Evolutionary conservation across 129 eudicot genomes (phyloP).

Genomic region (Pittosporum tobira): DNA sequence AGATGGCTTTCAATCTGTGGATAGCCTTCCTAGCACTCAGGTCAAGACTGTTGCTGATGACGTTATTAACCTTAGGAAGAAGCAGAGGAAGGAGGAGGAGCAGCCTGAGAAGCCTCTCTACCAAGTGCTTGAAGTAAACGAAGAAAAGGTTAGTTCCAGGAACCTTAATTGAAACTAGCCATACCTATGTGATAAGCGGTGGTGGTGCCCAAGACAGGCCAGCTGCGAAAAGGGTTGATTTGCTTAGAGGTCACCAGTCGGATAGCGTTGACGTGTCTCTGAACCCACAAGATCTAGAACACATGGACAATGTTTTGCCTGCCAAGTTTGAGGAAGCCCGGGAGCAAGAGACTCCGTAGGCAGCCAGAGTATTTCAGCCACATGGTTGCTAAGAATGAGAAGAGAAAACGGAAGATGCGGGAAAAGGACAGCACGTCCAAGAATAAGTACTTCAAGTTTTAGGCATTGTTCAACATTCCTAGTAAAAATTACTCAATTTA

Average conservation of each 20-base stretch:
- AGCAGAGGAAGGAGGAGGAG: conserved; percentile 99
- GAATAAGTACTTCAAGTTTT: conserved; percentile 88
- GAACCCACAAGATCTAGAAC: conserved; percentile 87
- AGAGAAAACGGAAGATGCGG: conserved; percentile 81
- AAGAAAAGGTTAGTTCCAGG: conserved; percentile 92
- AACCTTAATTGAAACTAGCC: conserved; percentile 70
- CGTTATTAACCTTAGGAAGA: conserved; percentile 95
- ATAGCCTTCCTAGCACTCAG: conserved; percentile 93
- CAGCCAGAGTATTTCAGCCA: conserved; percentile 94
- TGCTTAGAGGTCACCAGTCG: conserved; percentile 84
- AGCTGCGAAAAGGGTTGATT: conserved; percentile 92
- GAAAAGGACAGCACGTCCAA: conserved; percentile 76
- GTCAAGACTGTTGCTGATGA: conserved; percentile 98
- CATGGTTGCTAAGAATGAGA: conserved; percentile 97
- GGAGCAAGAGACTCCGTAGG: conserved; percentile 85
- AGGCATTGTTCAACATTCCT: too few relatives aligned
- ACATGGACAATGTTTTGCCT: conserved; percentile 79
- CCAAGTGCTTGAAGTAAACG: conserved; percentile 96
- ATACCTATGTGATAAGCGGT: conserved; percentile 77
- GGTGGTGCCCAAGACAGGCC: conserved; percentile 86
- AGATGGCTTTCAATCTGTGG: conserved; percentile 90
- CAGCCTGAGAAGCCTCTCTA: conserved; percentile 92
- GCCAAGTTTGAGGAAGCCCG: conserved; percentile 98
- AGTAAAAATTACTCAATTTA: too few relatives aligned
- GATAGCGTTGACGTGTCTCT: conserved; percentile 87